Conservation (phyloP, 1,284 basidiomycete species). For the Leccinum angustisporum region DNA sequence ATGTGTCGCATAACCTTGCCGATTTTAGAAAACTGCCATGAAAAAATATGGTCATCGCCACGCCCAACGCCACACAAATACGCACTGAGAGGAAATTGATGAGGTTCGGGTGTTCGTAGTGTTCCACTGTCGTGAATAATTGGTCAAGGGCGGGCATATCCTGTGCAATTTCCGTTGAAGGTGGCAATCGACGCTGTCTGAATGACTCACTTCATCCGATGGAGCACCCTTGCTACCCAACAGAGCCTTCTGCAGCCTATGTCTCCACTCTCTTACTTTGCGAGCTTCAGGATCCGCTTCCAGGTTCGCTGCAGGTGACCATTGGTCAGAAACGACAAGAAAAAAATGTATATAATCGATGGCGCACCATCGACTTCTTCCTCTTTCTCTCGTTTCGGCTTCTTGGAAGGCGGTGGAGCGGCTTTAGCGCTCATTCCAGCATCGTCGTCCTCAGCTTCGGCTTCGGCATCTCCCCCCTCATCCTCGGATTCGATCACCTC, state of each 20-base stretch:
- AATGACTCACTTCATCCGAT: constrained; percentile 44
- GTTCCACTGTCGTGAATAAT: constrained; percentile 82
- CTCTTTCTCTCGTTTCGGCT: constrained; percentile 62
- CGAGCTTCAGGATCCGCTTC: constrained; percentile 68
- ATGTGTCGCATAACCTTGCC: constrained; percentile 99
- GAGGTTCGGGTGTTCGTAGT: constrained; percentile 80
- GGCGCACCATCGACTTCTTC: constrained; percentile 54
- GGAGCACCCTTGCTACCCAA: constrained; percentile 54
- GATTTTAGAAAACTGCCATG: constrained; percentile 84
- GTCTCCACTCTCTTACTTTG: constrained; percentile 78
- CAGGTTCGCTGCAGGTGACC: constrained; percentile 41
- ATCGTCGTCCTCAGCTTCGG: constrained; percentile 46
- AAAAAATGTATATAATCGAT: constrained; percentile 3
- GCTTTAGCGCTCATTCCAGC: constrained; percentile 54
- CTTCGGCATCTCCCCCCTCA: constrained; percentile 35
- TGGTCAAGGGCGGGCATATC: constrained; percentile 79
- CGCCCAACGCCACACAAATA: constrained; percentile 24
- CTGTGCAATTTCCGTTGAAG: constrained; percentile 38
- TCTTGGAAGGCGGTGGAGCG: constrained; percentile 66
- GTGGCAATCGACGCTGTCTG: constrained; percentile 2
- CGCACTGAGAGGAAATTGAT: constrained; percentile 79
- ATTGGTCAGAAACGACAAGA: constrained; percentile 11
- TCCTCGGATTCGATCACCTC: constrained; percentile 74
- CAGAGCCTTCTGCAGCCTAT: constrained; percentile 80
- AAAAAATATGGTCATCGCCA: constrained; percentile 21